Conservation (phyloP, 257 asterid genomes). For the Solanum virginianum region DNA sequence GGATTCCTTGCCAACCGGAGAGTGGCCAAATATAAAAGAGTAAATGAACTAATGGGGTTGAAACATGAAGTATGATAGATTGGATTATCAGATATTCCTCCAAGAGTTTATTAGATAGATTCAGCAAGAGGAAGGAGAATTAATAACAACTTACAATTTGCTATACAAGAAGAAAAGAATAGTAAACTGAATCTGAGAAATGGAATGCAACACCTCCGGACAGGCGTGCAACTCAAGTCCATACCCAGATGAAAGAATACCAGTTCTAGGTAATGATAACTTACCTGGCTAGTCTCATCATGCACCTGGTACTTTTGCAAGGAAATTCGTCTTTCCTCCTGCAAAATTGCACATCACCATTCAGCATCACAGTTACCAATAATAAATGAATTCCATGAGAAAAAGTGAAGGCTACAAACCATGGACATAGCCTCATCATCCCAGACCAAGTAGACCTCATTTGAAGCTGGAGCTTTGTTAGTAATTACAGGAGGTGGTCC, state of each 20-base stretch:
- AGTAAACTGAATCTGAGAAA: conserved; percentile 32
- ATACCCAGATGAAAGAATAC: conserved; percentile 19
- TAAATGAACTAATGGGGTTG: conserved; percentile 44
- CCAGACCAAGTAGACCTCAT: conserved; percentile 95
- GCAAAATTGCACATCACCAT: conserved; percentile 1
- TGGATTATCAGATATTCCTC: background rate
- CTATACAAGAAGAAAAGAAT: conserved; percentile 13
- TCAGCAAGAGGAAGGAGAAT: background rate
- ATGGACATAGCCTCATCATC: conserved; percentile 99
- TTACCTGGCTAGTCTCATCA: conserved; percentile 99
- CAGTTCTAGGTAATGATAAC: conserved; percentile 34
- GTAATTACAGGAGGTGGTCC: conserved; percentile 98
- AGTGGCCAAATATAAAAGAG: conserved; percentile 34
- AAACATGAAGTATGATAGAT: background rate
- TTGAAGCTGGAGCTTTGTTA: conserved; percentile 76
- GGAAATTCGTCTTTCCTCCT: conserved; percentile 99
- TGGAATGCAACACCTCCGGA: conserved; percentile 30
- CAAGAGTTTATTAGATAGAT: background rate
- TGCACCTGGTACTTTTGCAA: conserved; percentile 95
- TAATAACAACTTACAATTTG: background rate
- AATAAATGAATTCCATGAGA: background rate
- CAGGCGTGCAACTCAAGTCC: conserved; percentile 34
- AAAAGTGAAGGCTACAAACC: conserved; percentile 34
- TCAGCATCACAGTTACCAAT: background rate
- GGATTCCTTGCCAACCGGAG: conserved; percentile 81